phyloP scores from a whole-genome alignment of 148 eudicot species.

The Beta vulgaris region DNA sequence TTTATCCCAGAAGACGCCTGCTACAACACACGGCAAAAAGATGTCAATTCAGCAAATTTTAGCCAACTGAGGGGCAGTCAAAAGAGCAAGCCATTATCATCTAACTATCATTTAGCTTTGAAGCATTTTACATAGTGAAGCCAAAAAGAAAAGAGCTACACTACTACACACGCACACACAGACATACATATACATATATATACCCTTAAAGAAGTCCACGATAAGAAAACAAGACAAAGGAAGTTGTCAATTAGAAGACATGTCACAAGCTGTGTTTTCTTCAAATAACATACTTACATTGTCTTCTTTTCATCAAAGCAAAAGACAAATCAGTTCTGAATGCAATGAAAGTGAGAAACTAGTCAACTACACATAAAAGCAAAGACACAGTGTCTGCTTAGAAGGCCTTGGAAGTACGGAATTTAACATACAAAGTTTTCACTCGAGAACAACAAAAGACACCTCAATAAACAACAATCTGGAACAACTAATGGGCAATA shows the following conservation, averaged over 20 bases:
- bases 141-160: background rate
- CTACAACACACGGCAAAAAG: constrained; percentile 3
- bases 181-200: background rate
- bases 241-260: background rate
- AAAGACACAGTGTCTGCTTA: background rate
- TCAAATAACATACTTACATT: background rate
- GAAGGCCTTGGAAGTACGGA: background rate
- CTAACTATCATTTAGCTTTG: background rate
- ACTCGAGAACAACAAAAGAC: background rate
- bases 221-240: background rate
- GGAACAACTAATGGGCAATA: background rate
- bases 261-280: background rate
- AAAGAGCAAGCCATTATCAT: background rate
- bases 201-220: background rate
- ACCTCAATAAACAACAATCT: background rate
- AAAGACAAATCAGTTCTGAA: background rate
- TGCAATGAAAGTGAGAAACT: background rate
- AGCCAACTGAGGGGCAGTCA: background rate
- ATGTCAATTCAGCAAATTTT: background rate
- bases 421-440: background rate
- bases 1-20: constrained; percentile 54
- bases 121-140: background rate
- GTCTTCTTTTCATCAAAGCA: background rate
- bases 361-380: background rate
- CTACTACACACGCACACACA: too few relatives aligned